These are phyloP conservation scores for Neurospora sp. DNA, from an alignment of 2,329 filamentous ascomycete genomes.

Conservation along the genomic window DNA sequence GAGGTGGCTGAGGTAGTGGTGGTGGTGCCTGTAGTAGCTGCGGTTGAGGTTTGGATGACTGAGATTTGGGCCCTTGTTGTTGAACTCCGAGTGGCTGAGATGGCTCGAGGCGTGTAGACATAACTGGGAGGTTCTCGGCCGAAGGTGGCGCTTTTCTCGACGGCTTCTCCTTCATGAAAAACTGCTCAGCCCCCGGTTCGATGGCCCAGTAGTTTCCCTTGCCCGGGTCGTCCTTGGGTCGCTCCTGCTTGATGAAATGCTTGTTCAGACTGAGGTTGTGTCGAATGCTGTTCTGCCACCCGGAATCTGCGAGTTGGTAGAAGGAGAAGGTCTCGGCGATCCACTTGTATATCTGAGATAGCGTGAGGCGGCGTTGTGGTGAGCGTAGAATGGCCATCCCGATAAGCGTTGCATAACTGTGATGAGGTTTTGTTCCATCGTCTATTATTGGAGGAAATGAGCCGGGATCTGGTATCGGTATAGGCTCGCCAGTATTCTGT, in stretches of 20 bases:
- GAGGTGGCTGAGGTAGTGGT: constrained; percentile 18
- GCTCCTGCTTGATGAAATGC: constrained; percentile 88
- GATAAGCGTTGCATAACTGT: constrained; percentile 91
- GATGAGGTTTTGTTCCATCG: constrained; percentile 78
- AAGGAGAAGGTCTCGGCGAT: constrained; percentile 92
- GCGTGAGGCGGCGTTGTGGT: constrained; percentile 70
- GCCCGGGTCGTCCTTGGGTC: constrained; percentile 92
- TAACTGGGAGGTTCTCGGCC: constrained; percentile 49
- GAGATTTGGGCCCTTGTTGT: neutral
- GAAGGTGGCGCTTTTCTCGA: constrained; percentile 46
- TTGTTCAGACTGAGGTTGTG: constrained; percentile 97
- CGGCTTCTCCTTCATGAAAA: constrained; percentile 83
- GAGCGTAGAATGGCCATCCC: constrained; percentile 94
- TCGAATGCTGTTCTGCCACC: constrained; percentile 98
- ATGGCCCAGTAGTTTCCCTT: constrained; percentile 98
- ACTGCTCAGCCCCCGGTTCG: constrained; percentile 75
- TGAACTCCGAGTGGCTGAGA: constrained; percentile 26
- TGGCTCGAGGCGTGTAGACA: constrained; percentile 46
- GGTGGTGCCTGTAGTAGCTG: neutral
- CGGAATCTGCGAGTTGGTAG: constrained; percentile 74
- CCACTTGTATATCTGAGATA: constrained; percentile 98
- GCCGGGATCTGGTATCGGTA: constrained; percentile 64
- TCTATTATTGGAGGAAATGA: constrained; percentile 78
- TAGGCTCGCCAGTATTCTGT: constrained; percentile 47
- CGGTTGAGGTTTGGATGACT: neutral